These are phyloP conservation scores for Hypoxylon lienhwacheense DNA, from an alignment of 495 filamentous ascomycete genomes.

Conservation along the genomic window DNA sequence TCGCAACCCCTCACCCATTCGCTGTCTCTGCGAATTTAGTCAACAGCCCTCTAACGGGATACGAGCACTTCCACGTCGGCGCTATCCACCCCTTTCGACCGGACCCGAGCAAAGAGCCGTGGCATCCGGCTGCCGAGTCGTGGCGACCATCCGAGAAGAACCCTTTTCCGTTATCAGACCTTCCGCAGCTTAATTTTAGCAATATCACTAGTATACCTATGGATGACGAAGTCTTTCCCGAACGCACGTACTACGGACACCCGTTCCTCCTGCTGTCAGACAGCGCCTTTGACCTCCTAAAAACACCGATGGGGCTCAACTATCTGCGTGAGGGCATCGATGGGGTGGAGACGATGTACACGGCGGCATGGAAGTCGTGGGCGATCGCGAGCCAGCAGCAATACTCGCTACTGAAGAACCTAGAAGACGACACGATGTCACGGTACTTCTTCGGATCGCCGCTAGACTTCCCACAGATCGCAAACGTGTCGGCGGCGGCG, in stretches of 20 bases:
- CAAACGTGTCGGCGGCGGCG: conserved; percentile 16
- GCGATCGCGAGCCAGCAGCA: conserved; percentile 57
- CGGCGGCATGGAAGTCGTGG: conserved; percentile 48
- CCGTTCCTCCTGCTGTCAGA: conserved; percentile 49
- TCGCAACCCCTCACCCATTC: conserved; percentile 50
- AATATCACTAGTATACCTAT: conserved; percentile 16
- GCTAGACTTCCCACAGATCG: conserved; percentile 18
- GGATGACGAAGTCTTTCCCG: conserved; percentile 33
- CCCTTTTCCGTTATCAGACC: conserved; percentile 8
- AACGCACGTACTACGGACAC: conserved; percentile 42
- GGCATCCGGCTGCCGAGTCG: conserved; percentile 23
- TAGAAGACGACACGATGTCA: conserved; percentile 48
- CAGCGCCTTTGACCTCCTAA: conserved; percentile 38
- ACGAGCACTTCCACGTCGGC: conserved; percentile 50
- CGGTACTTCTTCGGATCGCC: conserved; percentile 54
- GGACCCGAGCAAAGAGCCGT: conserved; percentile 37
- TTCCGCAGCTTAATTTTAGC: conserved; percentile 21
- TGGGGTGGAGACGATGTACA: conserved; percentile 14
- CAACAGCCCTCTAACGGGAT: conserved; percentile 50
- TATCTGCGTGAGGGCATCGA: conserved; percentile 12
- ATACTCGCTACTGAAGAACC: conserved; percentile 57
- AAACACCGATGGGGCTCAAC: conserved; percentile 45
- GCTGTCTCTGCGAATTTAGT: conserved; percentile 59
- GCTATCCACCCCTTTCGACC: conserved; percentile 51
- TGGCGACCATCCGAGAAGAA: conserved; percentile 37